phyloP scores from a whole-genome alignment of 352 stramenopile genomes.

The Globisporangium paroecandrum region DNA sequence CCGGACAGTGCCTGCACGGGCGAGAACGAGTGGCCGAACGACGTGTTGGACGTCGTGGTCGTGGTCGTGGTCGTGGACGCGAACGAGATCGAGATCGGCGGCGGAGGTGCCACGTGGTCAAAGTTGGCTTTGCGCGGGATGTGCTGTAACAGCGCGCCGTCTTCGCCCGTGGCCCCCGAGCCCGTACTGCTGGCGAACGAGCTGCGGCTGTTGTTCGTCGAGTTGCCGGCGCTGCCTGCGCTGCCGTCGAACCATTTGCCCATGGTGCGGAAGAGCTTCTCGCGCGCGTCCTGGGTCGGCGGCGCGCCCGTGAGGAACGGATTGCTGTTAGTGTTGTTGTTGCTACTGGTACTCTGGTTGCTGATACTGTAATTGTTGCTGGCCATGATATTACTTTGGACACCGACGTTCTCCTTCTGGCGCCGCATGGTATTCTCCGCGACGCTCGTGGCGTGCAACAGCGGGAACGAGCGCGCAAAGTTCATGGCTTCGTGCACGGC shows the following conservation, averaged over 20 bases:
- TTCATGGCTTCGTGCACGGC: slow-evolving; percentile 16
- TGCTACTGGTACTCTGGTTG: not conserved
- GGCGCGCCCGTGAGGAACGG: not conserved
- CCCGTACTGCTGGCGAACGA: slow-evolving; percentile 16
- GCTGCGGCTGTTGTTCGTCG: slow-evolving; percentile 9
- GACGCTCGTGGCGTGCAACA: slow-evolving; percentile 32
- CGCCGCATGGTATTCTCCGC: slow-evolving; percentile 11
- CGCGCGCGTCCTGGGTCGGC: slow-evolving; percentile 23
- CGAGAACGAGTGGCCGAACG: slow-evolving; percentile 2
- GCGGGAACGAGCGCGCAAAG: slow-evolving; percentile 36
- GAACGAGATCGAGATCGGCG: slow-evolving; percentile 7
- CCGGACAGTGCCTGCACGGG: not conserved
- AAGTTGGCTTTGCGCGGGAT: slow-evolving; percentile 10
- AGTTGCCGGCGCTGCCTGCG: slow-evolving; percentile 3
- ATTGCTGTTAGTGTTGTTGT: slow-evolving; percentile 2
- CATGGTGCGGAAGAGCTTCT: slow-evolving; percentile 49
- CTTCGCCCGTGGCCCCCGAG: slow-evolving; percentile 2
- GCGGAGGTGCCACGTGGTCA: slow-evolving; percentile 7
- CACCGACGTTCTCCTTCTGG: slow-evolving; percentile 5
- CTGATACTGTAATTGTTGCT: slow-evolving; percentile 2
- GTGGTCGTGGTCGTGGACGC: slow-evolving; percentile 8
- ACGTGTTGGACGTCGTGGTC: not conserved
- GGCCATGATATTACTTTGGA: not conserved
- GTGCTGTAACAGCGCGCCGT: slow-evolving; percentile 13
- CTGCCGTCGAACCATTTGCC: slow-evolving; percentile 44